Base-by-base conservation (phyloP, 768 basidiomycete species). In the Aureoboletus auriporus region DNA sequence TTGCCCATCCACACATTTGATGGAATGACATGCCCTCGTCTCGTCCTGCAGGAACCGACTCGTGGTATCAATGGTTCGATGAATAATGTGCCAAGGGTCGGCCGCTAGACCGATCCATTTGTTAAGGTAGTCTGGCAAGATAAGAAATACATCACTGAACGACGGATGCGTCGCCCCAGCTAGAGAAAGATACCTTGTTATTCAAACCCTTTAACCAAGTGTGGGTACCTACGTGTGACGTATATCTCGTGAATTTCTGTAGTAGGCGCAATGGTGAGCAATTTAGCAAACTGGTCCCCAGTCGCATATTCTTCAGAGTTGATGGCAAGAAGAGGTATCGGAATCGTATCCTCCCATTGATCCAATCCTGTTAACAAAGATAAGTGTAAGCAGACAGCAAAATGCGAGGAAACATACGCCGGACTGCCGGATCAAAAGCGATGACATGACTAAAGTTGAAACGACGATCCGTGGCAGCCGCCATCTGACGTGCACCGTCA, bases 271-370 rank as follows among this genome's bases (percentile, higher is more conserved):
- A 72, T 61, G 27, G 61, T 50, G 9, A 65, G 49, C 34, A 75
- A 55, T 27, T 65, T 60, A 8, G 45, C 26, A 52, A 70, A 75
- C 46, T 75, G 64, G 4, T 50, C 49, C 54, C 70, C 70, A 8
- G 62, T 55, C 2, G 69, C 66, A 53, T 71, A 73, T 33, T 73
- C 73, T 17, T 71, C 67, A 3, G 70, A 71, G 51, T 73, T 72
- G 59, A 75, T 60, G 10, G 69, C 67, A n/a, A 74, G 63, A 9
- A 71, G 54, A 1, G 71, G 71, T 11, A 61, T 60, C 34, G 61
- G 57, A 10, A 64, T 53, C 14, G 44, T 42, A 35, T 49, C 55
- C n/a, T 42, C 52, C 61, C 64, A 64, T 11, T 66, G 62, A 8
- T 54, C 52, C 16, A 66, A 45, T 8, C 66, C 69, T 65, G 28